Evolutionary conservation across 257 asterid genomes (phyloP).

Genomic region (Coffea eugenioides): DNA sequence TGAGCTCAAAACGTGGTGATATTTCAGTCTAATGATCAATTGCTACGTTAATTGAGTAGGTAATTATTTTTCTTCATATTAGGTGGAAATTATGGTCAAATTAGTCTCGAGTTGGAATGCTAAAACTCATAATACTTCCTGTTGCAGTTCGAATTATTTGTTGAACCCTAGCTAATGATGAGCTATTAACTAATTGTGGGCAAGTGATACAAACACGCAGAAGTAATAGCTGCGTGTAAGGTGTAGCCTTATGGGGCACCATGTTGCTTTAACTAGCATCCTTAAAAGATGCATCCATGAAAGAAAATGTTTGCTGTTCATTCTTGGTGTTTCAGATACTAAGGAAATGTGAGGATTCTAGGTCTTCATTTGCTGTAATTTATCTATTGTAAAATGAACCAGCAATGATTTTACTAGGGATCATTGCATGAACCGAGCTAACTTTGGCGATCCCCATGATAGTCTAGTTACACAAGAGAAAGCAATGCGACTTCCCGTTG

Average conservation of each 20-base stretch:
- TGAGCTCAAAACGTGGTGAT: neutral
- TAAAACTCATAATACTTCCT: neutral
- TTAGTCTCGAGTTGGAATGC: neutral
- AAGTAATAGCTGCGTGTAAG: neutral
- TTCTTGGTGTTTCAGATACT: neutral
- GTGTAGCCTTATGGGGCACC: neutral
- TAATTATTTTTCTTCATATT: neutral
- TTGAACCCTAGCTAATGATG: neutral
- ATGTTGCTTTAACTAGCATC: neutral
- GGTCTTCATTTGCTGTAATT: neutral
- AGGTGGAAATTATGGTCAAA: neutral
- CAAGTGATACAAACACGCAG: neutral
- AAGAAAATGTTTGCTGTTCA: constrained; percentile 1
- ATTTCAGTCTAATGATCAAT: neutral
- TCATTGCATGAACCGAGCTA: too few species aligned
- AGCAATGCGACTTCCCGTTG: too few species aligned
- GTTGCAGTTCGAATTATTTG: neutral
- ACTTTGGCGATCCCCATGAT: neutral
- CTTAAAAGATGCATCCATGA: neutral
- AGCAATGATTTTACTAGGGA: too few species aligned
- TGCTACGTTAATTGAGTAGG: neutral
- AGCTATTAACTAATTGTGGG: neutral
- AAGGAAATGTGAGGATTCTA: neutral
- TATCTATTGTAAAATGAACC: neutral
- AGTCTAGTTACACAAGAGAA: too few species aligned